A percentile compares a stretch with the other conserved stretches of the same genome.
These are phyloP conservation scores for Aspergillus sp. DNA, from an alignment of 2,329 filamentous ascomycete species.

Conservation along the genomic window DNA sequence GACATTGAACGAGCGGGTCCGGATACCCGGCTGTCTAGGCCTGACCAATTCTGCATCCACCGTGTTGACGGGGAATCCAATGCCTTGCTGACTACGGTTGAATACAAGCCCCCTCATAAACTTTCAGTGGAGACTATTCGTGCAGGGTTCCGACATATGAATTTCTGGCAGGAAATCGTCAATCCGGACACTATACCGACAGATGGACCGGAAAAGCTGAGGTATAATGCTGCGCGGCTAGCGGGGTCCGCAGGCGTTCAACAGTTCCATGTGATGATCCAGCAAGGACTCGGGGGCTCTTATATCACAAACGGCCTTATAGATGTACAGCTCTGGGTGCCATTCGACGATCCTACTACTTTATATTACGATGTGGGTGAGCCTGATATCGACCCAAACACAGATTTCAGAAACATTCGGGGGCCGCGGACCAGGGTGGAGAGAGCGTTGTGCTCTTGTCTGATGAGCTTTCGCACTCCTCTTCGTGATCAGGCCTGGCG, in stretches of 20 bases:
- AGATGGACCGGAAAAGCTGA: slow-evolving; percentile 19
- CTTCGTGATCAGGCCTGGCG: slow-evolving; percentile 25
- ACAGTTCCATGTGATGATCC: slow-evolving; percentile 30
- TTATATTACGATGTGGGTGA: slow-evolving; percentile 27
- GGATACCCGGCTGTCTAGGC: too few relatives aligned
- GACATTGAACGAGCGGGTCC: too few relatives aligned
- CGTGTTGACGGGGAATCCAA: too few relatives aligned
- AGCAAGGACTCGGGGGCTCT: slow-evolving; percentile 26
- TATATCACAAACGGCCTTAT: slow-evolving; percentile 25
- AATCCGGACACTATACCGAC: slow-evolving; percentile 9
- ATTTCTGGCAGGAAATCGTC: slow-evolving; percentile 8
- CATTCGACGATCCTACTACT: slow-evolving; percentile 20
- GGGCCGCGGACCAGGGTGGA: slow-evolving; percentile 18
- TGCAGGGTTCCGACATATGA: too few relatives aligned
- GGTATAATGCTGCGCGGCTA: slow-evolving; percentile 24
- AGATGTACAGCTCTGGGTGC: slow-evolving; percentile 21
- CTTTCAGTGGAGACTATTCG: too few relatives aligned
- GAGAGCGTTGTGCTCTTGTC: slow-evolving; percentile 22
- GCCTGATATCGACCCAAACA: slow-evolving; percentile 20
- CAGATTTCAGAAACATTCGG: slow-evolving; percentile 8
- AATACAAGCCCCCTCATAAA: too few relatives aligned
- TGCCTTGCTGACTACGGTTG: too few relatives aligned
- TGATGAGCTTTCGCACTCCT: slow-evolving; percentile 23
- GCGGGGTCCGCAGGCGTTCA: slow-evolving; percentile 22
- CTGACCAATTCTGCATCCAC: too few relatives aligned